phyloP scores from a whole-genome alignment of 148 eudicot species.

The Selenicereus undatus region DNA sequence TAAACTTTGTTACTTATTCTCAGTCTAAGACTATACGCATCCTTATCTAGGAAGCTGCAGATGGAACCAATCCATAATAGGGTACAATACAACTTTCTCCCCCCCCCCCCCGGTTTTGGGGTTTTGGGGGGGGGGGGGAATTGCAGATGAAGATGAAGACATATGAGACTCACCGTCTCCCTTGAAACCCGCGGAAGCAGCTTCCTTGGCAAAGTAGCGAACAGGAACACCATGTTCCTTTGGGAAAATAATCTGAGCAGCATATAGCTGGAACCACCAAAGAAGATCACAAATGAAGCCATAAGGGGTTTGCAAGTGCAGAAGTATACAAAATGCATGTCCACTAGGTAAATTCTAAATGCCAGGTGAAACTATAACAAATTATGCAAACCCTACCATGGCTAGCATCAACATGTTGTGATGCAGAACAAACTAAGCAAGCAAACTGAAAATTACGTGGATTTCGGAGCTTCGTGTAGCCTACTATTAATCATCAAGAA shows the following conservation, averaged over 20 bases:
- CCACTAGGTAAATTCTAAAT: neutral
- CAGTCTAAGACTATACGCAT: neutral
- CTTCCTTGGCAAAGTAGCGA: slow-evolving; percentile 66
- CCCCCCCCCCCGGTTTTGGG: neutral
- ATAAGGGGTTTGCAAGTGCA: neutral
- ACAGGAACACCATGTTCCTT: slow-evolving; percentile 42
- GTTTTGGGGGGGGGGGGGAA: too few species aligned
- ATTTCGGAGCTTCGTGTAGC: too few species aligned
- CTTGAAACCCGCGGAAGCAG: slow-evolving; percentile 50
- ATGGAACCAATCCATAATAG: neutral
- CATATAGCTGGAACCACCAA: slow-evolving; percentile 36
- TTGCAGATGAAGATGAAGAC: neutral
- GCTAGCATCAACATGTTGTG: too few species aligned
- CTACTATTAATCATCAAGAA: too few species aligned
- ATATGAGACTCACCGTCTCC: slow-evolving; percentile 80
- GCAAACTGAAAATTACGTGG: too few species aligned
- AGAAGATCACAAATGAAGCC: neutral
- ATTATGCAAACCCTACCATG: too few species aligned
- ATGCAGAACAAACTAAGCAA: too few species aligned
- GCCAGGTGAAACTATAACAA: neutral
- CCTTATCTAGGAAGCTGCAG: neutral
- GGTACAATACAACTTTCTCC: neutral
- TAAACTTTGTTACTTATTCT: neutral
- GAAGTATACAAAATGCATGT: neutral
- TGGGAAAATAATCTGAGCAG: slow-evolving; percentile 46